Conservation (phyloP, 306 rosid genomes). For the Rosa rugosa region DNA sequence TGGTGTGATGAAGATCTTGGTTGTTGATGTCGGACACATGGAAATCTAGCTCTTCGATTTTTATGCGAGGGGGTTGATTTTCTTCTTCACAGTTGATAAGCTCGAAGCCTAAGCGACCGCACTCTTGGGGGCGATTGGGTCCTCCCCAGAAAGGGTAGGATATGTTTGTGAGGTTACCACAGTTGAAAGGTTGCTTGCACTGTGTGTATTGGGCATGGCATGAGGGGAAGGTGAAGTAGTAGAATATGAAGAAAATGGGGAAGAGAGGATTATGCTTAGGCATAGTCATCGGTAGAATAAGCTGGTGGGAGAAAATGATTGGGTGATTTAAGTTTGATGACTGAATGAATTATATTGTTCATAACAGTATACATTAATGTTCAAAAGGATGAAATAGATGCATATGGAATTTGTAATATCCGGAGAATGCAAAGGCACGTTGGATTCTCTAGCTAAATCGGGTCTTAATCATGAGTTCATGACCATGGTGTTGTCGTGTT, state of each 20-base stretch:
- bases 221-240: neutral
- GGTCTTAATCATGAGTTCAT: no score
- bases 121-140: neutral
- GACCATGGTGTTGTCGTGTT: no score
- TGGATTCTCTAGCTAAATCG: no score
- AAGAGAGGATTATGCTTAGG: neutral
- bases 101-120: slow-evolving; percentile 1
- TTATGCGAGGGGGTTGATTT: neutral
- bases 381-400: no score
- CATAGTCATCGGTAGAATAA: no score
- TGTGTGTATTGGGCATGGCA: neutral
- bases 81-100: neutral
- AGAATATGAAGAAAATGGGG: neutral
- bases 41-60: neutral
- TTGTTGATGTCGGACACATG: neutral
- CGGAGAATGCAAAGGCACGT: no score
- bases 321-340: no score
- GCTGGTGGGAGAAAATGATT: no score
- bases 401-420: no score
- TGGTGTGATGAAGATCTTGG: neutral
- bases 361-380: no score
- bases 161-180: slow-evolving; percentile 12
- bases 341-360: no score
- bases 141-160: slow-evolving; percentile 38
- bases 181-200: slow-evolving; percentile 21